Evolutionary conservation across 2,329 filamentous ascomycete species (phyloP), one percentile per base, ranked within the genome.

Genomic region (Fusarium devonianum): DNA sequence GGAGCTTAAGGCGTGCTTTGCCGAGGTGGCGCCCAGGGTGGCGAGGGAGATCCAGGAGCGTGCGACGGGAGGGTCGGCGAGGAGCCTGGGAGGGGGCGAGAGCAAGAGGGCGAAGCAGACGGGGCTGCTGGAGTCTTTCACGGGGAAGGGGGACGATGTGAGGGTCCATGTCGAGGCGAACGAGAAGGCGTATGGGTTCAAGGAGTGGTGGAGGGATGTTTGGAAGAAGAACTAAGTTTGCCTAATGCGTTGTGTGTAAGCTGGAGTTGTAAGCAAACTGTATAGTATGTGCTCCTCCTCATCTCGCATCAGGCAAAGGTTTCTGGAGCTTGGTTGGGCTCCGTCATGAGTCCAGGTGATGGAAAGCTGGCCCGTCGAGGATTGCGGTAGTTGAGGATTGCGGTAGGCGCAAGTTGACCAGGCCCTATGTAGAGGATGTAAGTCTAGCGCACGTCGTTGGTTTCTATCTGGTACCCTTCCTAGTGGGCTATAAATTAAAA

Each of bases 191-290:
- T 97, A 97, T 73, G 93, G 94, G 6, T 85, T 97, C 55, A 89
- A 82, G 68, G 85, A 97, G 70, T 89, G 96, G 74, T 97, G 91
- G 92, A 83, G 83, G 63, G 93, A 97, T 72, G 67, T 96, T 9
- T 96, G 74, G 74, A 68, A 67, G 57, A 71, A 67, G 49, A 44
- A 51, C 10, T 56, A 30, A 62, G 21, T n/a, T n/a, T n/a, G n/a
- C n/a, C n/a, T n/a, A n/a, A n/a, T n/a, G n/a, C n/a, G n/a, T n/a
- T n/a, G n/a, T 3, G 22, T 10, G 22, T 8, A 25, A 11, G 22
- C 22, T 25, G 23, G 11, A n/a, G 11, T 26, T 10, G 11, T 25
- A 25, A 25, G 23, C 12, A 26, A 12, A 2, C 11, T 26, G 7
- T 26, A 26, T 12, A n/a, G 23, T 12, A 26, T 26, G 22, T 25